Base-by-base conservation (phyloP, 345 rosid genomes). In the Linum lewisii region DNA sequence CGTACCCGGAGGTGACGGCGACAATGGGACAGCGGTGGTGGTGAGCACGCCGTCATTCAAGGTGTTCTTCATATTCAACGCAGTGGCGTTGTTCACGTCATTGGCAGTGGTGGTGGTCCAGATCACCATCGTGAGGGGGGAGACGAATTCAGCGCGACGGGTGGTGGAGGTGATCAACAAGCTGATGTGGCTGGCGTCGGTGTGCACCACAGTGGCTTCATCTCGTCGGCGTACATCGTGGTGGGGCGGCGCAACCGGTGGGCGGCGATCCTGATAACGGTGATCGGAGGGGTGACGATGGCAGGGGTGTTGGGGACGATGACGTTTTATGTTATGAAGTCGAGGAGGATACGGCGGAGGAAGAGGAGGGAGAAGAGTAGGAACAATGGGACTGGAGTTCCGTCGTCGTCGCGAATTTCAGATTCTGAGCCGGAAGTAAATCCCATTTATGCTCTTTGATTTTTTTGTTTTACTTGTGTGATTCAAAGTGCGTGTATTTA, bases 171-270 rank as follows among this genome's bases (percentile, higher is more conserved):
- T 87, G 60, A 93, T 89, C 64, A 93, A 93, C 64, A 93, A 93
- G 71, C 68, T 89, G 63, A 85, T 89, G 97, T 93, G 99, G 97
- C 66, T 93, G 22, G 99, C 99, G 10, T 87, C 97, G 50, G 89
- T 85, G 25, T 89, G 87, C 81, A 89, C 91, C 26, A 75, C 87
- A 0, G 84, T 89, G 32, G 87, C 95, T 93, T 87, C 42, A 77
- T 81, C 23, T 78, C 99, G 9, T 82, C 94, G 1, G 78, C 97
- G 4, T 89, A 87, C 63, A 93, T 87, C 58, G 95, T 93, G 52
- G 88, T 85, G 7, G 96, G 99, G 18, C 73, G 82, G 36, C 89
- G 60, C 38, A 68, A 72, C 68, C 51, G 55, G 61, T 89, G 94
- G 82, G 94, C 97, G 18, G 99, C 99, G 16, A 54, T 87, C 72